Percentiles rank a stretch among this genome's conserved stretches.
These are phyloP conservation scores for Cicer pinnatifidum DNA, from an alignment of 306 rosid species.

Conservation along the genomic window DNA sequence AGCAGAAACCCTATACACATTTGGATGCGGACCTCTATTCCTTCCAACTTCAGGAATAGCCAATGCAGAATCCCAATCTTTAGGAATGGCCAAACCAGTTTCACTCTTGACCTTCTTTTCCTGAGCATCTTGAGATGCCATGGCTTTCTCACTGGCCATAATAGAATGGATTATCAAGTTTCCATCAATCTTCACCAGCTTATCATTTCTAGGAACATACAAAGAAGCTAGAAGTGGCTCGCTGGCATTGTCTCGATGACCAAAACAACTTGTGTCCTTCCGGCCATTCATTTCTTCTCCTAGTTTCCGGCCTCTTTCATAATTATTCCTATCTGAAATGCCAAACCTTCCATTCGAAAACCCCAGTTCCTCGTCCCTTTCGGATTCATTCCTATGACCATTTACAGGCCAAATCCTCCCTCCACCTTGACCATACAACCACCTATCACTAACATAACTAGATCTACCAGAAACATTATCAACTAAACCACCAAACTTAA, in stretches of 20 bases:
- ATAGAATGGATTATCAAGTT: constrained; percentile 93
- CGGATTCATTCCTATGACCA: constrained; percentile 57
- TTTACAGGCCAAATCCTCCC: constrained; percentile 65
- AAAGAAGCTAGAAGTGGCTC: constrained; percentile 90
- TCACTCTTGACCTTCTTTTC: constrained; percentile 54
- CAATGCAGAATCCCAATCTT: constrained; percentile 65
- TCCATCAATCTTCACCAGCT: constrained; percentile 92
- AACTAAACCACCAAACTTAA: constrained; percentile 60
- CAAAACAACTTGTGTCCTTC: constrained; percentile 45
- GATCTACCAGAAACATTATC: constrained; percentile 55
- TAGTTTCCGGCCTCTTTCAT: constrained; percentile 50
- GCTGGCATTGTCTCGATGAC: constrained; percentile 62
- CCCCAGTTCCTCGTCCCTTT: constrained; percentile 47
- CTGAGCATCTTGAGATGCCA: constrained; percentile 59
- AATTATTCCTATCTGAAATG: constrained; percentile 43
- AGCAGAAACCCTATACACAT: constrained; percentile 54
- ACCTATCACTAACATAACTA: constrained; percentile 52
- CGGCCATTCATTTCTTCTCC: constrained; percentile 49
- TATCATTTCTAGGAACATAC: constrained; percentile 95
- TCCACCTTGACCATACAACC: constrained; percentile 52
- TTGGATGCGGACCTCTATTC: constrained; percentile 64
- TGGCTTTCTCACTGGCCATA: constrained; percentile 88
- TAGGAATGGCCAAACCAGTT: constrained; percentile 68
- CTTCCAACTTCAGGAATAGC: constrained; percentile 75
- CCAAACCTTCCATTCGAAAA: constrained; percentile 54